Evolutionary conservation across 1,284 basidiomycete genomes (phyloP).

Genomic region (Uromyces viciae-fabae): DNA sequence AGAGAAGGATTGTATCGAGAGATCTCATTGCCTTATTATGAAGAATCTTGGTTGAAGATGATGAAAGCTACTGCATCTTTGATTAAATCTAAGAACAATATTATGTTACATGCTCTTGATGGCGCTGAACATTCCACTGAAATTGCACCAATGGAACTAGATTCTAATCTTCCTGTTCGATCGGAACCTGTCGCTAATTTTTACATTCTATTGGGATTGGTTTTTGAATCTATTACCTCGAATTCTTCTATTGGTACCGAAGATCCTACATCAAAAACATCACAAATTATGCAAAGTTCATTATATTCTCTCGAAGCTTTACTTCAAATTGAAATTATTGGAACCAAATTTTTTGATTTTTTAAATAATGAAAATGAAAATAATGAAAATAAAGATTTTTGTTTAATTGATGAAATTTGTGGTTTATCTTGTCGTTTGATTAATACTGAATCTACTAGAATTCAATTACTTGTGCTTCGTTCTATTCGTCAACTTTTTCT

Average conservation of each 20-base stretch:
- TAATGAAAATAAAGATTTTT: conserved; percentile 74
- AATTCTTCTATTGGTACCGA: conserved; percentile 61
- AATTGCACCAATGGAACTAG: neutral
- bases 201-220: conserved; percentile 83
- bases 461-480: conserved; percentile 73
- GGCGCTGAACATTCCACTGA: conserved; percentile 61
- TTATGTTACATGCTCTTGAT: conserved; percentile 74
- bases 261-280: conserved; percentile 46
- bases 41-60: conserved; percentile 75
- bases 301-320: conserved; percentile 72
- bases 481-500: conserved; percentile 55
- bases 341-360: too few relatives aligned
- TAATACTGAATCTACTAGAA: conserved; percentile 72
- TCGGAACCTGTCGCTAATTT: conserved; percentile 76
- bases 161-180: neutral
- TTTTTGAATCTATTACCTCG: conserved; percentile 76
- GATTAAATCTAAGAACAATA: conserved; percentile 68
- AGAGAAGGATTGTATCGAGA: conserved; percentile 86
- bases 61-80: conserved; percentile 79
- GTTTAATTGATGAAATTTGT: conserved; percentile 86
- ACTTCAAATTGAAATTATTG: conserved; percentile 70
- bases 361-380: conserved; percentile 77
- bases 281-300: conserved; percentile 52
- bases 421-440: conserved; percentile 83
- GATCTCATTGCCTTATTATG: conserved; percentile 87